phyloP scores from a whole-genome alignment of 805 yeast genomes.

The Hanseniaspora guilliermondii region DNA sequence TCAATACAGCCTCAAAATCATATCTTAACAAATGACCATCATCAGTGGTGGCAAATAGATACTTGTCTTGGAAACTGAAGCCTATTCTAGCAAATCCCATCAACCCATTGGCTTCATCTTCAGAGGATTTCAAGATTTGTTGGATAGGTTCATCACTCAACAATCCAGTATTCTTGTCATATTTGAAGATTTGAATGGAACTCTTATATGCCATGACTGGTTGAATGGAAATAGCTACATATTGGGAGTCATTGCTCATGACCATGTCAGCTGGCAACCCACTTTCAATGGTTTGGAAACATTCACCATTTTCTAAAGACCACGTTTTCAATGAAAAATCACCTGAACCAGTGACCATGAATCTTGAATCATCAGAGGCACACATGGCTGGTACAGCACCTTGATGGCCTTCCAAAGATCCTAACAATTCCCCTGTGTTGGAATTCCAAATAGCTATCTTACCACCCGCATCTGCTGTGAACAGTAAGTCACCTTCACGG shows the following conservation, averaged over 20 bases:
- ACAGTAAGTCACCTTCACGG: slow-evolving; percentile 85
- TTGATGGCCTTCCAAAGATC: slow-evolving; percentile 76
- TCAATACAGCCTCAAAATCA: slow-evolving; percentile 28
- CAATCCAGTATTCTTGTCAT: slow-evolving; percentile 32
- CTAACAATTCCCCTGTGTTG: slow-evolving; percentile 90
- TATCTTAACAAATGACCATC: slow-evolving; percentile 77
- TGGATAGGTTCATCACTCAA: slow-evolving; percentile 23
- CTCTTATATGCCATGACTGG: slow-evolving; percentile 86
- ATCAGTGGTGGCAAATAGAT: slow-evolving; percentile 74
- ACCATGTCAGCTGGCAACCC: slow-evolving; percentile 75
- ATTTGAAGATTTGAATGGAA: slow-evolving; percentile 53
- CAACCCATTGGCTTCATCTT: slow-evolving; percentile 26
- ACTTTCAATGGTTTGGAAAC: slow-evolving; percentile 57
- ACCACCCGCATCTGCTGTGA: slow-evolving; percentile 85
- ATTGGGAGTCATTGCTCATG: slow-evolving; percentile 60
- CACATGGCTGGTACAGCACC: slow-evolving; percentile 96
- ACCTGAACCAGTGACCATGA: slow-evolving; percentile 79
- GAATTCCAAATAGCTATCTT: slow-evolving; percentile 89
- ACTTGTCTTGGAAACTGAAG: slow-evolving; percentile 66
- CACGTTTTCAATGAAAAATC: slow-evolving; percentile 78
- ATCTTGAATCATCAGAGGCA: slow-evolving; percentile 55
- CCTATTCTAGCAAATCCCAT: slow-evolving; percentile 27
- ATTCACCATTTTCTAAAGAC: slow-evolving; percentile 68
- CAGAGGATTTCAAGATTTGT: not conserved
- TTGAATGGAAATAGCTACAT: slow-evolving; percentile 68